Evolutionary conservation across 164 flowering plant species (phyloP).

Genomic region (Magnolia officinalis): DNA sequence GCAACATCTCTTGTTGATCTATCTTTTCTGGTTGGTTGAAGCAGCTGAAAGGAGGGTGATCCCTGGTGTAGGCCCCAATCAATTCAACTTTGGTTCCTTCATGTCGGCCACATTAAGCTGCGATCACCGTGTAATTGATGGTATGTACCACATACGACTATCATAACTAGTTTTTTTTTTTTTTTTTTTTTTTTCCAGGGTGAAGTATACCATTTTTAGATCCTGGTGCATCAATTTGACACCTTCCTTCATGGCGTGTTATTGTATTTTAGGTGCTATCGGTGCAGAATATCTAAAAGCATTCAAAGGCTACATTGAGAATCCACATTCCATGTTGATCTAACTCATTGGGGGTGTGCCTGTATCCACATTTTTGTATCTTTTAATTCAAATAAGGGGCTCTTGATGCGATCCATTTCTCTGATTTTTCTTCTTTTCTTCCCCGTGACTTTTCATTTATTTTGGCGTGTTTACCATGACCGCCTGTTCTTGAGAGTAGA

Average conservation of each 20-base stretch:
- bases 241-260: not conserved
- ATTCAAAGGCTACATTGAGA: slow-evolving; percentile 85
- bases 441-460: not conserved
- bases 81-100: slow-evolving; percentile 70
- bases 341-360: slow-evolving; percentile 20
- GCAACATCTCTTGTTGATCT: no score
- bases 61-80: slow-evolving; percentile 60
- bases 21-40: slow-evolving; percentile 2
- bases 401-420: not conserved
- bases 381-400: slow-evolving; percentile 16
- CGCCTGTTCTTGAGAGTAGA: not conserved
- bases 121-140: slow-evolving; percentile 97
- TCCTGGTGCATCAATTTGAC: not conserved
- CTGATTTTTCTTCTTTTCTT: not conserved
- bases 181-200: not conserved
- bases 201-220: not conserved
- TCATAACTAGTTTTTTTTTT: not conserved
- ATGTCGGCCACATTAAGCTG: slow-evolving; percentile 94
- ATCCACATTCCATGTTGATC: slow-evolving; percentile 84
- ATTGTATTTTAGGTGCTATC: slow-evolving; percentile 64
- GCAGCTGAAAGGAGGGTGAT: slow-evolving; percentile 60
- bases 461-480: not conserved
- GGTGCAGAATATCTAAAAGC: slow-evolving; percentile 95
- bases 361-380: slow-evolving; percentile 8
- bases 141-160: slow-evolving; percentile 28